phyloP scores from a whole-genome alignment of 2,329 filamentous ascomycete species.

The Sarocladiaceae sp. region DNA sequence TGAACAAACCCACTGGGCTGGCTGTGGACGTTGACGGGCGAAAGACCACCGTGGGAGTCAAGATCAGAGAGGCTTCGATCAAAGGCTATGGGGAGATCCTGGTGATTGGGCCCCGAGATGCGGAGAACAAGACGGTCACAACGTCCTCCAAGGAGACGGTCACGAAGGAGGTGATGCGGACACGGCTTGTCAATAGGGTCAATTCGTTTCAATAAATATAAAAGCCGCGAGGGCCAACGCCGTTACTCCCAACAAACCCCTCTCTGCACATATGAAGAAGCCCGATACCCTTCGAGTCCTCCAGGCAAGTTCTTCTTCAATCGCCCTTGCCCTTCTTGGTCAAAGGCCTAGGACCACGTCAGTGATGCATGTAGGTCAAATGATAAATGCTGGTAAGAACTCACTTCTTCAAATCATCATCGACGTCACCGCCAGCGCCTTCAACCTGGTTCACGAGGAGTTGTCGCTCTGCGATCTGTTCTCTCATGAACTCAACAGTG shows the following conservation, averaged over 20 bases:
- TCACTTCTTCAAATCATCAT: constrained; percentile 38
- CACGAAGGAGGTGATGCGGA: constrained; percentile 36
- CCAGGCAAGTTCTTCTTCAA: not conserved
- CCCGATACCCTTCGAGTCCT: not conserved
- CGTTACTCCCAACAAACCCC: constrained; percentile 3
- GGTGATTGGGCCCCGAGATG: constrained; percentile 62
- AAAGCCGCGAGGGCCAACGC: not conserved
- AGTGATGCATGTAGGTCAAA: not conserved
- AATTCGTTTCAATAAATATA: constrained; percentile 38
- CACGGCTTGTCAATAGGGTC: constrained; percentile 38
- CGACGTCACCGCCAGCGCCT: constrained; percentile 49
- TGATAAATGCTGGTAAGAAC: constrained; percentile 15
- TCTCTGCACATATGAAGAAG: not conserved
- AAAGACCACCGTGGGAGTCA: constrained; percentile 58
- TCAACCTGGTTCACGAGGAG: constrained; percentile 54
- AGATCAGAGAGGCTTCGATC: constrained; percentile 63
- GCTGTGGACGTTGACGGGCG: constrained; percentile 64
- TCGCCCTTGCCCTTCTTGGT: not conserved
- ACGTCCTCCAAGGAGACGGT: constrained; percentile 30
- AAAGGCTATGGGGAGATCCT: constrained; percentile 70
- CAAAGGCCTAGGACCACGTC: not conserved
- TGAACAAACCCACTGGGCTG: constrained; percentile 48
- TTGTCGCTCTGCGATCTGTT: constrained; percentile 53
- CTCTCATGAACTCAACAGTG: constrained; percentile 59
- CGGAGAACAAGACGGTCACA: constrained; percentile 50